These are phyloP conservation scores for Nadsonia fulvescens DNA, from an alignment of 805 yeast species.

Conservation along the genomic window DNA sequence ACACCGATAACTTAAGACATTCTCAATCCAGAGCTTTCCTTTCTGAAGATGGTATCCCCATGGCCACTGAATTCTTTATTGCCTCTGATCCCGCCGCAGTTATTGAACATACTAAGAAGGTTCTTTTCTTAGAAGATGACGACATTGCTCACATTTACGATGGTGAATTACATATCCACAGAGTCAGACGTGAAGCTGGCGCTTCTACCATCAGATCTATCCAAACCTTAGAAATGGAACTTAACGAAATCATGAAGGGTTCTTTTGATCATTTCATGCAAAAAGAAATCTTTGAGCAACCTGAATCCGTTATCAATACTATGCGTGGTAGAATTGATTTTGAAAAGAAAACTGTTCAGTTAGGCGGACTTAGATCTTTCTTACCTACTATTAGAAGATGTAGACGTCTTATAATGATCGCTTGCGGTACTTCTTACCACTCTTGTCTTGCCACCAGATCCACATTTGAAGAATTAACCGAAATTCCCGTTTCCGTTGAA, in stretches of 20 bases:
- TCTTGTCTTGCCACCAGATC: conserved; percentile 96
- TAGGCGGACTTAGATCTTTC: conserved; percentile 81
- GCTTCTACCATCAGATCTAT: conserved; percentile 90
- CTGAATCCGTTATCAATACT: conserved; percentile 93
- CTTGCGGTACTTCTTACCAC: conserved; percentile 98
- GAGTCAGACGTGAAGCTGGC: conserved; percentile 68
- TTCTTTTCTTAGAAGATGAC: conserved; percentile 88
- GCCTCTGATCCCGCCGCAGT: conserved; percentile 97
- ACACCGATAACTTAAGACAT: conserved; percentile 53
- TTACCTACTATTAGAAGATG: conserved; percentile 83
- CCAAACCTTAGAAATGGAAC: conserved; percentile 91
- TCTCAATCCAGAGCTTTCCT: conserved; percentile 94
- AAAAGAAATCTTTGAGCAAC: conserved; percentile 97
- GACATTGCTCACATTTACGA: conserved; percentile 96
- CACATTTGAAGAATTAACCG: conserved; percentile 89
- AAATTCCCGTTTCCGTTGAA: conserved; percentile 83
- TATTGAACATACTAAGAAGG: conserved; percentile 92
- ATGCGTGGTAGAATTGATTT: conserved; percentile 99
- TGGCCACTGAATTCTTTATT: conserved; percentile 87
- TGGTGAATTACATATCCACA: conserved; percentile 96
- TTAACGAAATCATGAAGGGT: conserved; percentile 97
- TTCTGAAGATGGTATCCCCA: conserved; percentile 81
- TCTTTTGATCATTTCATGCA: conserved; percentile 93
- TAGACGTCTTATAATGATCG: conserved; percentile 92
- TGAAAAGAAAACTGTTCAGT: conserved; percentile 50